Conservation (phyloP, 73 alveolate species). For the Effrenium voratum region DNA sequence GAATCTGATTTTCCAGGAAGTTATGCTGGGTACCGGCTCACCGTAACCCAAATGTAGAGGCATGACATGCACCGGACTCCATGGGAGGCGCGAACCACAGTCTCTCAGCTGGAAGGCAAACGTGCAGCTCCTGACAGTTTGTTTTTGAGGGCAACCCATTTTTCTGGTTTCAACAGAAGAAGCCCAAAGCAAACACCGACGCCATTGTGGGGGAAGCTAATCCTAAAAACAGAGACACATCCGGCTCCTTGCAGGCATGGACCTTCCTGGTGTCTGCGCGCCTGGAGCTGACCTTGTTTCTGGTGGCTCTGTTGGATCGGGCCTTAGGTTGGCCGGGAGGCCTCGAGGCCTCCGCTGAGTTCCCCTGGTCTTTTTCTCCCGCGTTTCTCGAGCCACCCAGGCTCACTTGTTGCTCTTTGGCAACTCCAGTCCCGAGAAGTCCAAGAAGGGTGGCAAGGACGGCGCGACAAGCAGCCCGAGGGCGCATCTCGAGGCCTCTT, state of each 20-base stretch:
- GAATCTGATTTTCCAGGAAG: too few species aligned
- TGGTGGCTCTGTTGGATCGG: constrained; percentile 84
- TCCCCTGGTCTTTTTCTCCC: not conserved
- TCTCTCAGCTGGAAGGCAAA: too few species aligned
- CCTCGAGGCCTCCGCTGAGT: not conserved
- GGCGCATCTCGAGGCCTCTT: not conserved
- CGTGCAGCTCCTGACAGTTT: too few species aligned
- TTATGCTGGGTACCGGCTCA: too few species aligned
- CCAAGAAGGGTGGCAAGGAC: not conserved
- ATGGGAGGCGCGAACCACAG: too few species aligned
- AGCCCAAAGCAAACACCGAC: too few species aligned
- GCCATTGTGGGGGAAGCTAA: too few species aligned
- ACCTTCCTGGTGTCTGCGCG: constrained; percentile 81
- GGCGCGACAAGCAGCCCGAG: not conserved
- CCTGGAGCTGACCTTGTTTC: constrained; percentile 66
- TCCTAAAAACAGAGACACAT: too few species aligned
- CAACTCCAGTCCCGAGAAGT: constrained; percentile 82
- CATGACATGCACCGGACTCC: too few species aligned
- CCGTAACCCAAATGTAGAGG: too few species aligned
- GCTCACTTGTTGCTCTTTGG: constrained; percentile 83
- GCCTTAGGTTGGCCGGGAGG: not conserved
- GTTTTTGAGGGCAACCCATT: too few species aligned
- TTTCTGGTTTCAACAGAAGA: too few species aligned
- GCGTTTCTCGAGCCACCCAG: not conserved
- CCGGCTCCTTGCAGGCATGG: constrained; percentile 62